Base-by-base conservation (phyloP, 495 filamentous ascomycete genomes). In the Emericellopsis terricola region DNA sequence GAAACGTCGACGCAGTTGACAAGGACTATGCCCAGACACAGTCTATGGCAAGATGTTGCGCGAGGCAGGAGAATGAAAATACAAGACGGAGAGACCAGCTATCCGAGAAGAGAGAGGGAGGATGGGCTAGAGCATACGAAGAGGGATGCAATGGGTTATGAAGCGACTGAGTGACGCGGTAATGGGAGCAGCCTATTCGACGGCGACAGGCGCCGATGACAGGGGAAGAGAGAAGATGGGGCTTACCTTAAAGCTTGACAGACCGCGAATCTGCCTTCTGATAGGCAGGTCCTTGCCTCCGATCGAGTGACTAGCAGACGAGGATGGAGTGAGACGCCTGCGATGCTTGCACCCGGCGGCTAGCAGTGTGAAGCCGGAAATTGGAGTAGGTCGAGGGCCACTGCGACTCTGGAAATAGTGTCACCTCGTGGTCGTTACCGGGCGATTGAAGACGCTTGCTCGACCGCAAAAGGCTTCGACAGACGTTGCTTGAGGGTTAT, bases 71-170 rank as follows among this genome's bases (percentile, higher is more conserved):
- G 20, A 19, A 29, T 19, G 18, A 39, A 38, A 43, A 43, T 41
- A 40, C 48, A 46, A 45, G 42, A 47, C 42, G 48, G 43, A 36
- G 43, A n/a, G n/a, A 37, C 64, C 64, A 67, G 66, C 64, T 69
- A 53, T n/a, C 54, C 55, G 57, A 59, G 41, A 36, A 49, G 46
- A 37, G 54, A 50, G 37, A 55, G 43, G 10, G 29, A 35, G 21
- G 27, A 26, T n/a, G 39, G 37, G 46, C 43, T 49, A 48, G 46
- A 42, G 11, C 6, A 26, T 11, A 26, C 42, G 40, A 37, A 44
- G 48, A 48, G 59, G 61, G 45, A 51, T 20, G 44, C 44, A 40
- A 47, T 42, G 49, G 59, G 59, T 65, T 71, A 67, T 69, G 62
- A 64, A 60, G 56, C 57, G 55, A 53, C 63, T 63, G 59, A 58